Percentiles rank a stretch among this genome's conserved stretches.
phyloP scores from a whole-genome alignment of 2,329 filamentous ascomycete genomes.

The Aphanocladium album region DNA sequence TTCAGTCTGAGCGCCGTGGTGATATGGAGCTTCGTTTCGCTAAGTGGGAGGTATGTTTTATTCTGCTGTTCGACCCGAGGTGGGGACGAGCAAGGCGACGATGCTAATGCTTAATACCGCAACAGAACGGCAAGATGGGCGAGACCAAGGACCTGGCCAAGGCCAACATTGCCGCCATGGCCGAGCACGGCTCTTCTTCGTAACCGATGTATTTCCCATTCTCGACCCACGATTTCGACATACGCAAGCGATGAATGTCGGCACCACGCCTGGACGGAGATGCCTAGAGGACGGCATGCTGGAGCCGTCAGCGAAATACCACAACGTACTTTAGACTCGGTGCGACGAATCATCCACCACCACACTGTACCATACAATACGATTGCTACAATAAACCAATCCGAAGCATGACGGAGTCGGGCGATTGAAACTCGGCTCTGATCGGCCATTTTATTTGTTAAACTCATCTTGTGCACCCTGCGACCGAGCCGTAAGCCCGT shows the following conservation, averaged over 20 bases:
- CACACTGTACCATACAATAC: conserved; percentile 14
- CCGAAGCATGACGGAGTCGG: not conserved
- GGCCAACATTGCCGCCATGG: conserved; percentile 42
- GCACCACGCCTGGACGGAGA: conserved; percentile 1
- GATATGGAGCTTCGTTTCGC: conserved; percentile 84
- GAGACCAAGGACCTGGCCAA: conserved; percentile 68
- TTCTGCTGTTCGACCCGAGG: not conserved
- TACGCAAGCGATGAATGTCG: conserved; percentile 6
- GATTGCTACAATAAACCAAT: conserved; percentile 13
- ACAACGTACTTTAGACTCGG: conserved; percentile 14
- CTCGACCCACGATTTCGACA: not conserved
- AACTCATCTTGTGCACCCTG: not conserved
- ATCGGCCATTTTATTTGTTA: conserved; percentile 2
- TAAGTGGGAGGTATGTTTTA: conserved; percentile 79
- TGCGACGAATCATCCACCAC: conserved; percentile 2
- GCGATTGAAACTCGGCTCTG: not conserved
- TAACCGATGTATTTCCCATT: conserved; percentile 21
- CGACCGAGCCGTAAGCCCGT: not conserved
- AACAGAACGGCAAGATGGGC: conserved; percentile 92
- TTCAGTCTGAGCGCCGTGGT: conserved; percentile 82
- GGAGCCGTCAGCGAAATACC: conserved; percentile 8
- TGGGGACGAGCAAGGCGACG: conserved; percentile 5
- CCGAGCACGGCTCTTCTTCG: conserved; percentile 34
- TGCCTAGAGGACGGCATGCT: not conserved
- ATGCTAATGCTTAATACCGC: conserved; percentile 30